Base-by-base conservation (phyloP, 371 early-diverging fungal species). In the Rhizopus stolonifer region DNA sequence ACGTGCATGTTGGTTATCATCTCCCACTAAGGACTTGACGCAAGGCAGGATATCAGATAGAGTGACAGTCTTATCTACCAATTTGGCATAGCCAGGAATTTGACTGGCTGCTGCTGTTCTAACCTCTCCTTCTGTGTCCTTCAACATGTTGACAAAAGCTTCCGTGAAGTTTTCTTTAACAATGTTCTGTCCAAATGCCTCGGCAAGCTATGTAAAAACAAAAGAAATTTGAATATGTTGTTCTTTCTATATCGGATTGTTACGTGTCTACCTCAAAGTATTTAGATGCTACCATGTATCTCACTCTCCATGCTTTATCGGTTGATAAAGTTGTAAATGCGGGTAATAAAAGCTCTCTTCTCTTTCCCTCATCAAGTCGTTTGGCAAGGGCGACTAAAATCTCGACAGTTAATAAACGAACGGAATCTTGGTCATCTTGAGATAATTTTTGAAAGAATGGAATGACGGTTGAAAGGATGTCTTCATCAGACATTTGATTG, bases 241-340 rank as follows among this genome's bases (percentile, higher is more conserved):
- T 24, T 26, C 32, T 3, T 29, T 9, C 39, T 62, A 10, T 29
- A 10, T 29, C 10, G 4, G 31, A 7, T 4, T 29, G 31, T n/a
- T n/a, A n/a, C 31, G 31, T 29, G 31, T 29, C 31, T 79, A 92
- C 92, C 81, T 87, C 81, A 38, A 90, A 93, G 77, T 94, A 94
- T 78, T 96, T 93, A 49, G 96, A 93, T 3, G 97, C 98, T 72
- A 95, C 88, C 94, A 96, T 95, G 67, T 96, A 99, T 43, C 97
- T 82, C 31, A 99, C 97, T 60, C 99, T 85, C 99, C 99, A 99
- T 44, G 93, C 92, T 67, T 92, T 95, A 76, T 99, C 99, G 18
- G 81, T 72, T 45, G 88, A 89, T 73, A 96, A 76, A 31, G 72
- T 72, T 46, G 86, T 82, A 46, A 98, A 82, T 33, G 83, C 74